Evolutionary conservation across 23 red algal genomes (phyloP), one percentile per base, ranked within the genome.

Genomic region (Gracilaria caudata): DNA sequence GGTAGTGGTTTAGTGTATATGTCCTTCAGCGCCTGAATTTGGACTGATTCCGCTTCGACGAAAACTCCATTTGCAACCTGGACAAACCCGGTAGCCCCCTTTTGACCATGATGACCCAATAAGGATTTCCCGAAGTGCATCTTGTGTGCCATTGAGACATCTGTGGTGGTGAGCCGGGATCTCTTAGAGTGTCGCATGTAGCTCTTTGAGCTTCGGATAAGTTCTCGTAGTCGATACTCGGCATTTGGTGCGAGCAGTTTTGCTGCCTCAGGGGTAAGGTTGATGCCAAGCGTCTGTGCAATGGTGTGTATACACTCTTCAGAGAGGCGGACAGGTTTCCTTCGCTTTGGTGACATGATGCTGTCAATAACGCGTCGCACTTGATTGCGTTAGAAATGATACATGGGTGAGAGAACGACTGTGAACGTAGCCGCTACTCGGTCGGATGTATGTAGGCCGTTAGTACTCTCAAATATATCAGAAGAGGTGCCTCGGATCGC

Each of bases 121-220:
- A 75, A 19, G 1, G 70, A 46, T 10, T 49, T 75, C 47, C 70
- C 70, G 11, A 75, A 75, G 13, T 75, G 70, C 21, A 36, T 5
- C 25, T 47, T 75, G 70, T 75, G 39, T 36, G 92, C 96, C 36
- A 61, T 57, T 4, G 75, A 63, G 12, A 98, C 61, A 78, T 98
- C 96, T 21, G 2, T 68, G 1, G 70, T 65, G 10, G 86, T 94
- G 30, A 98, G 89, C 9, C 73, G 64, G 7, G 76, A 20, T 0
- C 96, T 88, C 64, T 98, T 98, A 30, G 96, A 87, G 59, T 98
- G 92, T 38, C 88, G 76, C 96, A 98, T 98, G 73, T 94, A 98
- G 60, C 94, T 95, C 68, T 84, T 71, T 19, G 92, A 66, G 56
- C 88, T 87, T 54, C 92, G 96, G 59, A 98, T 86, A 25, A 95